phyloP scores from a whole-genome alignment of 2,329 filamentous ascomycete species.

The Fusarium continuum region DNA sequence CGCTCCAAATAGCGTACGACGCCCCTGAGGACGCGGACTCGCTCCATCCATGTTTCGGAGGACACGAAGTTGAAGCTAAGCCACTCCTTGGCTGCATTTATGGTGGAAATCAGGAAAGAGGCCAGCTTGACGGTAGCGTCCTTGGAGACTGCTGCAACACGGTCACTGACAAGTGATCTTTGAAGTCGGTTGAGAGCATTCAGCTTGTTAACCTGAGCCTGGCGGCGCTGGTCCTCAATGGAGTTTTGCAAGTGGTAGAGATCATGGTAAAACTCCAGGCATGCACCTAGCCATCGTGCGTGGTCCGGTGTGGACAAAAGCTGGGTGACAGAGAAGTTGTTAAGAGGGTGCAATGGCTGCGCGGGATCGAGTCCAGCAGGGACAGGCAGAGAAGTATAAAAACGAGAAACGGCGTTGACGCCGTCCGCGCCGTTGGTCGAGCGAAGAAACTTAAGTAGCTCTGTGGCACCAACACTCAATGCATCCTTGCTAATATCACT shows the following conservation, averaged over 20 bases:
- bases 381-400: slow-evolving; percentile 49
- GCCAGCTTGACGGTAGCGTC: slow-evolving; percentile 67
- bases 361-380: slow-evolving; percentile 23
- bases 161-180: slow-evolving; percentile 64
- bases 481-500: not conserved
- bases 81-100: slow-evolving; percentile 56
- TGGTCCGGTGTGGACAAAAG: slow-evolving; percentile 52
- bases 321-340: slow-evolving; percentile 63
- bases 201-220: slow-evolving; percentile 58
- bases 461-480: slow-evolving; percentile 31
- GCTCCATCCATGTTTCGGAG: slow-evolving; percentile 47
- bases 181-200: slow-evolving; percentile 68
- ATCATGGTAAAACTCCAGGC: slow-evolving; percentile 61
- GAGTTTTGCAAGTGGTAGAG: slow-evolving; percentile 54
- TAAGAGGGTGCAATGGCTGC: slow-evolving; percentile 67
- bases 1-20: slow-evolving; percentile 65
- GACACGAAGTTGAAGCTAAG: slow-evolving; percentile 48
- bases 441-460: slow-evolving; percentile 46
- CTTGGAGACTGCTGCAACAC: slow-evolving; percentile 65
- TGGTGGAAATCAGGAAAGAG: slow-evolving; percentile 58
- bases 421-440: slow-evolving; percentile 45
- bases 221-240: slow-evolving; percentile 54
- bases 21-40: slow-evolving; percentile 46
- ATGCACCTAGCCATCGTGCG: slow-evolving; percentile 60
- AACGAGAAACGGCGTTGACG: slow-evolving; percentile 47